These are phyloP conservation scores for Parastagonospora nodorum DNA, from an alignment of 2,329 filamentous ascomycete species.

Conservation along the genomic window DNA sequence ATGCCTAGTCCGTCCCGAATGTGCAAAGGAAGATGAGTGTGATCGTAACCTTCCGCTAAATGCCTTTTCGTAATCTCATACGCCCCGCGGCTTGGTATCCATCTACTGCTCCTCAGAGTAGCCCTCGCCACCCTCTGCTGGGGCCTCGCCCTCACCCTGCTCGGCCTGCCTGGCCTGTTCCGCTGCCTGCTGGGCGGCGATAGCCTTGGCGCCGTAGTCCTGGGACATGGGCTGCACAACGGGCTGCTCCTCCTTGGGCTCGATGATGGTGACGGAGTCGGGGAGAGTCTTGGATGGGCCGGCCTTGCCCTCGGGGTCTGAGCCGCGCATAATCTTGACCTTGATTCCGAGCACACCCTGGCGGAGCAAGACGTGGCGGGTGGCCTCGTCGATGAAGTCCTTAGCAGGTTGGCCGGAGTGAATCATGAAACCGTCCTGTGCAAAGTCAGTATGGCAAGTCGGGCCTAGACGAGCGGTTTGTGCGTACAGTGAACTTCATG, in stretches of 20 bases:
- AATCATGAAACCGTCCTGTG: conserved; percentile 98
- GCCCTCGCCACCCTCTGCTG: conserved; percentile 36
- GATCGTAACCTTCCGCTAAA: conserved; percentile 33
- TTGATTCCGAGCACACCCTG: conserved; percentile 99
- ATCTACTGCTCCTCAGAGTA: conserved; percentile 42
- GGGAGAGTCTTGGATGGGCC: conserved; percentile 96
- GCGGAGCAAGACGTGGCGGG: conserved; percentile 98
- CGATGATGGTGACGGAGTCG: conserved; percentile 98
- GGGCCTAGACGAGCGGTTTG: neutral
- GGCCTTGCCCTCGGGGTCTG: conserved; percentile 98
- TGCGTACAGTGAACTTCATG: conserved; percentile 98
- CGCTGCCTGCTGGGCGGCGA: conserved; percentile 70
- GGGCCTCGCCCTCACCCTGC: conserved; percentile 60
- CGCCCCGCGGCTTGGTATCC: conserved; percentile 27
- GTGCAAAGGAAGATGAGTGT: conserved; percentile 39
- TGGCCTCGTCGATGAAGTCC: conserved; percentile 99
- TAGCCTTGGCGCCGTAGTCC: conserved; percentile 96
- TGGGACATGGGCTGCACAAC: conserved; percentile 95
- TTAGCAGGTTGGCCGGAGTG: conserved; percentile 99
- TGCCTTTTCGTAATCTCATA: conserved; percentile 39
- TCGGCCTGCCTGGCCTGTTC: conserved; percentile 64
- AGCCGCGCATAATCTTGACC: conserved; percentile 99
- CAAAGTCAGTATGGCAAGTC: conserved; percentile 20
- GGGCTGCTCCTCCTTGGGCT: conserved; percentile 99
- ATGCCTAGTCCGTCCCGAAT: conserved; percentile 34